Evolutionary conservation across 768 basidiomycete genomes (phyloP), one percentile per base, ranked within the genome.

Genomic region (Chalciporus pseudorubinellus): DNA sequence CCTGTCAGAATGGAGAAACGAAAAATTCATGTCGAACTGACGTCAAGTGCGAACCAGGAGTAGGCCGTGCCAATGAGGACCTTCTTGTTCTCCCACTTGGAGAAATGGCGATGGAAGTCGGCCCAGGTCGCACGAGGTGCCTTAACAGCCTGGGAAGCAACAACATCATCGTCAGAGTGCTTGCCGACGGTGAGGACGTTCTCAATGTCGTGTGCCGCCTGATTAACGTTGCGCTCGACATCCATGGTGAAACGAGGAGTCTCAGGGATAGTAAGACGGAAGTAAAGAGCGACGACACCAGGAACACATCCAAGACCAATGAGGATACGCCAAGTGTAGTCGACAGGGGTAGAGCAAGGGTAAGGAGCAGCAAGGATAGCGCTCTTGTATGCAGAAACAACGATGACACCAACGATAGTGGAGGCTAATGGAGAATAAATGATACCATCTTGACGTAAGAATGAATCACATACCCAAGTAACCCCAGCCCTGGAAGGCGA

Each of bases 241-340:
- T 95, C 92, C 87, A 94, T 93, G 52, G 92, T 95, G 68, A 79
- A 84, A 50, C 92, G 89, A 22, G 92, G 92, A 0, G 92, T 94
- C 68, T 94, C 92, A 3, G 92, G 90, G 62, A 95, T 93, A 21
- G 92, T 93, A 29, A 94, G 79, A 66, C 92, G 89, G 86, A 90
- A 94, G 75, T 92, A 94, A 45, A 94, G 82, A 18, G 90, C 92
- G 50, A 92, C 64, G 38, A 76, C 77, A 49, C 82, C 92, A 29
- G 92, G 93, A 44, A 95, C 74, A 50, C 85, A 88, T 40, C 92
- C 92, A 33, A 94, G 75, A 62, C 92, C 92, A 66, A 95, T 92
- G 62, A 95, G 78, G 44, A 94, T 71, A 60, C 92, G 86, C 92
- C 92, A 94, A 65, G 82, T 79, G 63, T 75, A 79, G 70, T 95